Conservation (phyloP, 805 yeast genomes). For the Candida alai region DNA sequence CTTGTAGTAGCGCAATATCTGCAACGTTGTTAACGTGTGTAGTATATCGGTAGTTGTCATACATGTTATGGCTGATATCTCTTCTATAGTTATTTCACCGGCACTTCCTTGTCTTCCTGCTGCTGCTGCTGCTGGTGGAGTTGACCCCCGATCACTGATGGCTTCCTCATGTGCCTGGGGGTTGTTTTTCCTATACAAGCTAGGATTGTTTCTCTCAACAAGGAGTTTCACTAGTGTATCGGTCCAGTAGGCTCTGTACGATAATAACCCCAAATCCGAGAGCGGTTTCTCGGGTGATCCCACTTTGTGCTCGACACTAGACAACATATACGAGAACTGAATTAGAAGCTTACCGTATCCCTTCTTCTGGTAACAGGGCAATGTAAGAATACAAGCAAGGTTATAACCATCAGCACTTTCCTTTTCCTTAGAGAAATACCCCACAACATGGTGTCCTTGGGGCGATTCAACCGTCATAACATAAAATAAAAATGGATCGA, state of each 20-base stretch:
- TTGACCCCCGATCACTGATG: constrained; percentile 25
- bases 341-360: constrained; percentile 92
- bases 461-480: constrained; percentile 91
- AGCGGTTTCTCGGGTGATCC: constrained; percentile 98
- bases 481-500: constrained; percentile 94
- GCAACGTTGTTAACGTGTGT: constrained; percentile 88
- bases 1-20: constrained; percentile 85
- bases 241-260: constrained; percentile 96
- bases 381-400: constrained; percentile 92
- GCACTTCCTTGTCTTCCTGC: constrained; percentile 9
- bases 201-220: constrained; percentile 51
- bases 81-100: constrained; percentile 78
- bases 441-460: constrained; percentile 92
- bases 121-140: constrained; percentile 16
- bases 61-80: constrained; percentile 77
- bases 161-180: constrained; percentile 13
- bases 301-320: constrained; percentile 80
- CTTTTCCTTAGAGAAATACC: constrained; percentile 94
- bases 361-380: constrained; percentile 94
- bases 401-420: constrained; percentile 94
- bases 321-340: constrained; percentile 88
- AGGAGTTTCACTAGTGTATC: constrained; percentile 76
- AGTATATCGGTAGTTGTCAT: constrained; percentile 96
- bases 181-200: constrained; percentile 34
- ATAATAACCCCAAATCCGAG: constrained; percentile 87